Evolutionary conservation across 1,139 yeast species (phyloP).

Genomic region (Wickerhamomyces sp.): DNA sequence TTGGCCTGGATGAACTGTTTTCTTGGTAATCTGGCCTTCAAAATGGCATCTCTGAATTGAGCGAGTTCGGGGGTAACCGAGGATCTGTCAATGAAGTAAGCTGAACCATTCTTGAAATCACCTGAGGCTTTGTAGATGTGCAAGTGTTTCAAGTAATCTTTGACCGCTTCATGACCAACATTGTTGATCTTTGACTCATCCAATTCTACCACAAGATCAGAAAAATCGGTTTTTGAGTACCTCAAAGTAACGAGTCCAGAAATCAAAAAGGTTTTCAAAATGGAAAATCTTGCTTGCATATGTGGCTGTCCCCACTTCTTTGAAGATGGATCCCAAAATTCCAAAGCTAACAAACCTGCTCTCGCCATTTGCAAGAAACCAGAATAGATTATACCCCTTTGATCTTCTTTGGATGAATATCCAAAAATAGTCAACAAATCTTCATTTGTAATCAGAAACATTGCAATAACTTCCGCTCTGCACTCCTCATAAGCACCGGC

Average conservation of each 20-base stretch:
- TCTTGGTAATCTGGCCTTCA: slow-evolving; percentile 73
- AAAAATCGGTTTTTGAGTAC: slow-evolving; percentile 40
- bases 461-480: slow-evolving; percentile 86
- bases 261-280: slow-evolving; percentile 66
- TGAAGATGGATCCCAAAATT: slow-evolving; percentile 79
- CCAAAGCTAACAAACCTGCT: slow-evolving; percentile 78
- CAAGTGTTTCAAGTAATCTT: slow-evolving; percentile 63
- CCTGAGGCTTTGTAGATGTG: slow-evolving; percentile 79
- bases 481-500: slow-evolving; percentile 92
- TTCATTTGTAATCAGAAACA: slow-evolving; percentile 68
- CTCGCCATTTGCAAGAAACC: slow-evolving; percentile 81
- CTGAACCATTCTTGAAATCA: slow-evolving; percentile 57
- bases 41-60: slow-evolving; percentile 59
- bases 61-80: slow-evolving; percentile 60
- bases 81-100: slow-evolving; percentile 61
- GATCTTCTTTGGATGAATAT: slow-evolving; percentile 48
- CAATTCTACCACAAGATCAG: slow-evolving; percentile 55
- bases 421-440: slow-evolving; percentile 71
- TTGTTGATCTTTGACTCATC: slow-evolving; percentile 58
- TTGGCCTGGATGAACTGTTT: slow-evolving; percentile 82
- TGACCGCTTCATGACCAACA: slow-evolving; percentile 68
- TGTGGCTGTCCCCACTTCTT: slow-evolving; percentile 95
- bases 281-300: slow-evolving; percentile 88
- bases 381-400: slow-evolving; percentile 57
- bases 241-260: slow-evolving; percentile 57